Evolutionary conservation across 1,139 yeast genomes (phyloP), one percentile per base, ranked within the genome.

Genomic region (Dujonia santamariae): DNA sequence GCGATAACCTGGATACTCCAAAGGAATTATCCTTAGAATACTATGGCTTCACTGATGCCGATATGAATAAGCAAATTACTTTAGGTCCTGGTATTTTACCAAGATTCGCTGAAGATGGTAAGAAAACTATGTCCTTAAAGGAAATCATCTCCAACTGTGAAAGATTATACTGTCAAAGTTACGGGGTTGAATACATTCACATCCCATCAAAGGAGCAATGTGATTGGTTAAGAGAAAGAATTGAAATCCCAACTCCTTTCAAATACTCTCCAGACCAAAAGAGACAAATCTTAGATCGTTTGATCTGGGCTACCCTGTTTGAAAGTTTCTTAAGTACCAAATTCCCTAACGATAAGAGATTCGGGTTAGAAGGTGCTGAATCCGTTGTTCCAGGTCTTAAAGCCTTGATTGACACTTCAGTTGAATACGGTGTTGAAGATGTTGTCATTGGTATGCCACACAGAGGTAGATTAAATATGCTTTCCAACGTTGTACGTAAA

Each of bases 361-460:
- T 92, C 58, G 98, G 98, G 63, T 75, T 92, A 44, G 99, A 92
- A 72, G 99, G 99, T 71, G 95, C 95, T 46, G 99, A 92, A 68
- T 73, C 96, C 31, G 85, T 85, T 53, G 87, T 92, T 35, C 97
- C 98, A 31, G 98, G 97, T 70, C 83, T 92, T 76, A 92, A 92
- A 71, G 85, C 97, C 34, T 67, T 92, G 59, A 90, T 92, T 59
- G 99, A 92, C 63, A 81, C 90, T 45, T 78, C 96, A 30, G 97
- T 90, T 36, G 97, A 88, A 49, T 68, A 72, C 43, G 99, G 99
- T 53, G 82, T 90, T 39, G 97, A 90, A 66, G 97, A 92, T 59
- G 80, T 92, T 43, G 95, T 92, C 53, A 84, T 94, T 53, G 99
- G 99, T 72, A 92, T 92, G 98, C 97, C 99, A 39, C 98, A 92